These are phyloP conservation scores for Lecanicillium sp. DNA, from an alignment of 2,329 filamentous ascomycete species.

Conservation along the genomic window DNA sequence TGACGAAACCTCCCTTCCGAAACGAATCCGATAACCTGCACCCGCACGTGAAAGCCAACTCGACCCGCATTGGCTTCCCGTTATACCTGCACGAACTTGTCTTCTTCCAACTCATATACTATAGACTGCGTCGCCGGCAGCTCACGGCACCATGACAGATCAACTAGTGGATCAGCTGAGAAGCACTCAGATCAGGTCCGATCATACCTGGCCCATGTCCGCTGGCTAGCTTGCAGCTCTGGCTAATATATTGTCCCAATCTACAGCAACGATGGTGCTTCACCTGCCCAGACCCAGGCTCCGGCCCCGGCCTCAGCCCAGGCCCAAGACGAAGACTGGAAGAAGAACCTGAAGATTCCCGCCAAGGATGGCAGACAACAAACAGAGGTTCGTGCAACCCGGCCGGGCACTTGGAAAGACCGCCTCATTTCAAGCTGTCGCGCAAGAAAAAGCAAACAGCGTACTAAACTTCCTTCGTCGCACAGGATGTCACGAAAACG, in stretches of 20 bases:
- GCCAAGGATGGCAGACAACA: conserved; percentile 71
- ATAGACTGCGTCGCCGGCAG: conserved; percentile 22
- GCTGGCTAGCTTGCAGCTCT: conserved; percentile 15
- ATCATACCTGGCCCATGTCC: background rate
- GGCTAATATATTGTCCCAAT: conserved; percentile 30
- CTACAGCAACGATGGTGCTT: conserved; percentile 38
- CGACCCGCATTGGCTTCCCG: conserved; percentile 14
- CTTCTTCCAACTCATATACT: conserved; percentile 5
- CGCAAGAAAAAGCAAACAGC: background rate
- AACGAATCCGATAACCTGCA: conserved; percentile 11
- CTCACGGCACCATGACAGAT: conserved; percentile 36
- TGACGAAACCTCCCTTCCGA: conserved; percentile 4
- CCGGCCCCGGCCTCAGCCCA: too few species aligned
- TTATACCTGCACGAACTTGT: conserved; percentile 16
- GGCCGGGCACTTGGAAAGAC: background rate
- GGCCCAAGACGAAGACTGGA: conserved; percentile 66
- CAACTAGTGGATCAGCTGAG: conserved; percentile 40
- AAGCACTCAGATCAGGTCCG: conserved; percentile 37
- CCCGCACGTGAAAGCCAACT: conserved; percentile 12
- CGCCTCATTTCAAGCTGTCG: background rate
- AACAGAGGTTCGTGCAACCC: conserved; percentile 56
- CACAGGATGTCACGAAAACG: conserved; percentile 91
- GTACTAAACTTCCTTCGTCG: conserved; percentile 1
- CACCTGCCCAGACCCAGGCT: conserved; percentile 32
- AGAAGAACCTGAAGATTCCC: conserved; percentile 64